These are phyloP conservation scores for Metarhizium guizhouense DNA, from an alignment of 2,329 filamentous ascomycete genomes.

Conservation along the genomic window DNA sequence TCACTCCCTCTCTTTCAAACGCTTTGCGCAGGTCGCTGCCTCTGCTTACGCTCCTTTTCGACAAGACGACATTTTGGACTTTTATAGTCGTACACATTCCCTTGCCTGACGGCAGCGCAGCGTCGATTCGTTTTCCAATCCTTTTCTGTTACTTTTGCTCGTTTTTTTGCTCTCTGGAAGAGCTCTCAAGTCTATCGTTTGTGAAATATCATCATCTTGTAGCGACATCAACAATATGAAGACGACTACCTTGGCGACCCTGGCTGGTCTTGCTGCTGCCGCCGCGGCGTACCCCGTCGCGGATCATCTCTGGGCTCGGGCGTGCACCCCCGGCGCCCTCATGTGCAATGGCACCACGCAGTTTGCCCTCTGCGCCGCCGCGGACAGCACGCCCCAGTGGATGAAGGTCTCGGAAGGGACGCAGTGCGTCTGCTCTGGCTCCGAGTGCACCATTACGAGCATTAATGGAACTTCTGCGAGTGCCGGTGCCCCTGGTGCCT, in stretches of 20 bases:
- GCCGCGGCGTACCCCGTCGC: constrained; percentile 1
- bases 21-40: no score
- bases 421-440: not conserved
- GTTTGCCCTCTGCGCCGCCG: constrained; percentile 1
- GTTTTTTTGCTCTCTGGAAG: no score
- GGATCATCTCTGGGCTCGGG: not conserved
- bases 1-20: no score
- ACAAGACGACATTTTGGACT: no score
- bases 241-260: not conserved
- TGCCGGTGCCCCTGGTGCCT: not conserved
- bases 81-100: no score
- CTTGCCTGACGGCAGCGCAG: no score
- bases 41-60: no score
- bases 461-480: no score
- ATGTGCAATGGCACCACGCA: constrained; percentile 1
- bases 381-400: not conserved
- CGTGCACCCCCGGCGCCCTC: constrained; percentile 1
- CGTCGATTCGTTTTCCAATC: no score
- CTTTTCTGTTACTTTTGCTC: no score
- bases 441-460: not conserved
- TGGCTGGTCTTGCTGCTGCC: not conserved
- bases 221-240: not conserved
- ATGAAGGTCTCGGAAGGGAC: constrained; percentile 2
- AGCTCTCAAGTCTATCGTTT: not conserved
- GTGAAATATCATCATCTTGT: not conserved